Evolutionary conservation across 2,329 filamentous ascomycete species (phyloP), one percentile per base, ranked within the genome.

Genomic region (Colletotrichum sp.): DNA sequence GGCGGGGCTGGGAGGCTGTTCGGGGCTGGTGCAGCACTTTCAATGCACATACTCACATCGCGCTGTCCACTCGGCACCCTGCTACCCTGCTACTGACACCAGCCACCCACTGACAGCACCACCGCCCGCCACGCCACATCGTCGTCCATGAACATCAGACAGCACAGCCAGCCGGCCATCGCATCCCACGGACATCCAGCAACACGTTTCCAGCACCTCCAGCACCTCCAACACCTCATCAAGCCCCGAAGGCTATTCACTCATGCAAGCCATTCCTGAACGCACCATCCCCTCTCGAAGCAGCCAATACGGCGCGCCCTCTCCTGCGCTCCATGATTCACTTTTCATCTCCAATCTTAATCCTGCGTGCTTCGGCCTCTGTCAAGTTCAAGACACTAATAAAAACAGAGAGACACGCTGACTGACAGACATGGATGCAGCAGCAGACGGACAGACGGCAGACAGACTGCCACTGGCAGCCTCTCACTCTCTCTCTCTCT

Each of bases 341-440:
- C 30, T 6, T 9, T 28, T 16, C 68, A 67, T 75, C 69, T 32
- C 69, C 71, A 55, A 75, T 75, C 63, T 75, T 72, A 72, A 26
- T 72, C 39, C 52, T 71, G 73, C 73, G 59, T 75, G 55, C 69
- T 70, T 75, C 73, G 63, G 68, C 39, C 30, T 21, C 16, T 32
- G 36, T 49, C 63, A 63, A 30, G 16, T 75, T 26, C 64, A 66
- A 75, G 73, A 75, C 73, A 72, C 34, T 49, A 72, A 75, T 75
- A 32, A 72, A 55, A 72, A 57, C 52, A 72, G 63, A 72, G 66
- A 75, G 52, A 75, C 52, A 72, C 63, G 39, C 39, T 49, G 59
- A 24, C 59, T 18, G 57, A n/a, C 10, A 30, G 24, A 30, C 28
- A 30, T 49, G 39, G 39, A 49, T 49, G 39, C 39, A 49, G 39